Conservation (phyloP, 441 rosid genomes). For the Eutrema salsugineum region DNA sequence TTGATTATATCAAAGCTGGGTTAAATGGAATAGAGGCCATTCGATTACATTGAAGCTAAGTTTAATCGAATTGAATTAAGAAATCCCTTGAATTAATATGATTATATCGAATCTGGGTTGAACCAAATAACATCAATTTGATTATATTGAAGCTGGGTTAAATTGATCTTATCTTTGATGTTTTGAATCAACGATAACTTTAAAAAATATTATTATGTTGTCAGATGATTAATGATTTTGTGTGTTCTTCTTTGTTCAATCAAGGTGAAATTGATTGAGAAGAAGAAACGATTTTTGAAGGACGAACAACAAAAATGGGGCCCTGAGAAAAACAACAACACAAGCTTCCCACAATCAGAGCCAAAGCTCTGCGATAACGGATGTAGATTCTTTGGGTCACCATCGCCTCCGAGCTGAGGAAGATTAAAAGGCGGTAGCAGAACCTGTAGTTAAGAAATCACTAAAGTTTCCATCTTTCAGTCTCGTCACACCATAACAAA, state of each 20-base stretch:
- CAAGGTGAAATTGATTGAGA: slow-evolving; percentile 16
- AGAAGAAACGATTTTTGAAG: slow-evolving; percentile 1
- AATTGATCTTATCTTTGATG: not conserved
- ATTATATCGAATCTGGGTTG: not conserved
- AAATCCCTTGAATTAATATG: not conserved
- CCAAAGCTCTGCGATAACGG: slow-evolving; percentile 75
- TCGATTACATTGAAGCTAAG: not conserved
- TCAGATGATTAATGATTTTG: not conserved
- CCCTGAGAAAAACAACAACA: slow-evolving; percentile 70
- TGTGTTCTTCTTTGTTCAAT: not conserved
- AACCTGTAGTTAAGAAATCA: slow-evolving; percentile 64
- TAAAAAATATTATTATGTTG: slow-evolving; percentile 2
- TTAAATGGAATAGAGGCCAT: not conserved
- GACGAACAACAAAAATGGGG: slow-evolving; percentile 40
- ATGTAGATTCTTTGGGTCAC: slow-evolving; percentile 80
- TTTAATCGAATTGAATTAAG: not conserved
- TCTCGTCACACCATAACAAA: slow-evolving; percentile 9
- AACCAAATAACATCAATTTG: not conserved
- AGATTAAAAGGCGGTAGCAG: slow-evolving; percentile 56
- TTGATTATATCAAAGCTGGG: not conserved
- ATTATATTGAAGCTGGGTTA: not conserved
- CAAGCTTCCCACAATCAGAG: slow-evolving; percentile 61
- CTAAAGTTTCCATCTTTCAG: slow-evolving; percentile 32
- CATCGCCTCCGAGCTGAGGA: slow-evolving; percentile 52
- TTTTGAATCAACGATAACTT: not conserved